Base-by-base conservation (phyloP, 2,329 filamentous ascomycete genomes). In the Xylaria sp. region DNA sequence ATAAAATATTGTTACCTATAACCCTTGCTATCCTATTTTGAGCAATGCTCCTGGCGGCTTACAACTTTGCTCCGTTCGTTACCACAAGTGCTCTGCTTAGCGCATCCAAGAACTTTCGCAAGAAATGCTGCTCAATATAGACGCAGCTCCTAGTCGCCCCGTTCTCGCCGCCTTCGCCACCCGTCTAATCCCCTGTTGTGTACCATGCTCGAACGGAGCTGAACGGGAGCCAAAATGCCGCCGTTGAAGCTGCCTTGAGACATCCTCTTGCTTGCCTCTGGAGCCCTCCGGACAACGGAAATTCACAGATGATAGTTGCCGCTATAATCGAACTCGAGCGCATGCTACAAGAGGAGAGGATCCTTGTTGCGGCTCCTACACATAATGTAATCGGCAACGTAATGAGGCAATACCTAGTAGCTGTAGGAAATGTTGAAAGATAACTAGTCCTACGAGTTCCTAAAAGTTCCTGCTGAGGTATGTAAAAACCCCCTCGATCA, bases 351-450 rank as follows among this genome's bases (percentile, higher is more conserved):
- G 13, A 57, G 25, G 59, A 63, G n/a, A 58, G 52, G 25, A 67
- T 63, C 12, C 31, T 67, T 18, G 65, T 67, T 12, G 63, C 65
- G 6, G 65, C 65, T 31, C 65, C 65, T 44, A 67, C 65, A n/a
- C 65, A 67, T 15, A 67, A 67, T 58, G 65, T 58, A 5, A 58
- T 67, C 13, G 65, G 63, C 15, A 67, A 67, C 34, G 65, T 67
- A 25, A 63, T 67, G 65, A 57, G 58, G 54, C 51, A 58, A 23
- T 67, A 67, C 37, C 44, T 67, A 25, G 15, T 51, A 1, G 3
- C 15, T 15, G 15, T 44, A 12, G 52, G 57, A 10, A 63, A 46
- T 9, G 25, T 20, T 31, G 34, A 63, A 28, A 57, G 50, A 3
- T 41, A 67, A 41, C 52, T 34, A 28, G 58, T 52, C n/a, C 20